Base-by-base conservation (phyloP, 148 eudicot genomes). In the Selenicereus undatus region DNA sequence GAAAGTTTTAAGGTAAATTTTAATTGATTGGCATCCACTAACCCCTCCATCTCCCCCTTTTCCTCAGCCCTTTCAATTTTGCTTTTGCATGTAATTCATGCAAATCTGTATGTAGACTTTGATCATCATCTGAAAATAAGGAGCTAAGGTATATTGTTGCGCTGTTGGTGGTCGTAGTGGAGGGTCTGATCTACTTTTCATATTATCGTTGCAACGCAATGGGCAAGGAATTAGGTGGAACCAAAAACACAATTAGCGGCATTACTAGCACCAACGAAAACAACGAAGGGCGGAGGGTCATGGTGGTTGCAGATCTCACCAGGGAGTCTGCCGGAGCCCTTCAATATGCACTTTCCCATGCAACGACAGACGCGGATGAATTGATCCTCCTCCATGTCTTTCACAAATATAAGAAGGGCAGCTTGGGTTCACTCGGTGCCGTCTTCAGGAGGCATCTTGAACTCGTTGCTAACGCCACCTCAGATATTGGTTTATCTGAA, bases 251-350 rank as follows among this genome's bases (percentile, higher is more conserved):
- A 81, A 30, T 78, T 86, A 18, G 50, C 82, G 12, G 68, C 62
- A 66, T 36, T 77, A 39, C 82, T 88, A 29, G 51, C 84, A 73
- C 14, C 16, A 21, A 29, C 22, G 50, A 52, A 1, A 21, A n/a
- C 43, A 80, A 3, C 4, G 13, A 50, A 13, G 50, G n/a, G 24
- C 74, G 90, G 14, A 84, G 81, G 74, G 82, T 92, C 65, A 92
- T 92, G 91, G 90, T 92, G 78, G 89, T 92, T 11, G 93, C 89
- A 32, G 93, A 92, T 39, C 89, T 90, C 20, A 86, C 82, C 6
- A 86, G 91, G 6, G 91, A 92, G 66, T 90, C 95, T 0, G 89
- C 89, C 0, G 86, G 83, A 9, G 92, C 95, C 13, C 86, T 92
- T 13, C 88, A 92, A 83, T 92, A 92, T 64, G 82, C 91, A 9